phyloP scores from a whole-genome alignment of 129 eudicot genomes.

The Artemisia tridentata region DNA sequence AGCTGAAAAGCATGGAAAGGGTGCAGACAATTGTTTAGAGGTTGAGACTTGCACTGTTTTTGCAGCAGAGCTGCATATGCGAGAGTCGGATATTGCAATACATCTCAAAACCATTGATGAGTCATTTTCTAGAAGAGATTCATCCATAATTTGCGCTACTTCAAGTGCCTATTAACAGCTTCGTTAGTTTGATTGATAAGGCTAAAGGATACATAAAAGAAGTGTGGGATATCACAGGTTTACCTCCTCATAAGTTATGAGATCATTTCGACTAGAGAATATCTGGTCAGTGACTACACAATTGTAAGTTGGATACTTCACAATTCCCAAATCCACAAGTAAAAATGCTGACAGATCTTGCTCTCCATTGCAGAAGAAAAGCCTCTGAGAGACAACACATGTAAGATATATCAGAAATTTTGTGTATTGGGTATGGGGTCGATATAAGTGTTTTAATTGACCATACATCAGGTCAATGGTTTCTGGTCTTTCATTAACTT shows the following conservation, averaged over 20 bases:
- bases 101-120: slow-evolving; percentile 58
- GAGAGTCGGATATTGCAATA: slow-evolving; percentile 66
- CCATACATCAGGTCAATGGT: too few species aligned
- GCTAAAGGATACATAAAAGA: slow-evolving; percentile 19
- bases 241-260: slow-evolving; percentile 90
- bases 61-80: slow-evolving; percentile 34
- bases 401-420: slow-evolving; percentile 10
- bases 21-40: slow-evolving; percentile 31
- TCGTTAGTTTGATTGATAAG: slow-evolving; percentile 19
- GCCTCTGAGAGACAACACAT: slow-evolving; percentile 58
- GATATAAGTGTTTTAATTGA: neutral
- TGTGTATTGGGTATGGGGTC: neutral
- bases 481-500: neutral
- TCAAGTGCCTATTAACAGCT: slow-evolving; percentile 76
- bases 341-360: slow-evolving; percentile 89
- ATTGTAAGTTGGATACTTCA: slow-evolving; percentile 82
- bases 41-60: slow-evolving; percentile 28
- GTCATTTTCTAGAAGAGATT: slow-evolving; percentile 67
- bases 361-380: slow-evolving; percentile 88
- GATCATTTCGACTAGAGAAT: slow-evolving; percentile 58
- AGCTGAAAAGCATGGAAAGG: slow-evolving; percentile 66
- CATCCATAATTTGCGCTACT: slow-evolving; percentile 91
- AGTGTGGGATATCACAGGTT: neutral
- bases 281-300: slow-evolving; percentile 60
- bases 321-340: slow-evolving; percentile 81